These are phyloP conservation scores for Bassia scoparia DNA, from an alignment of 148 eudicot species.

Conservation along the genomic window DNA sequence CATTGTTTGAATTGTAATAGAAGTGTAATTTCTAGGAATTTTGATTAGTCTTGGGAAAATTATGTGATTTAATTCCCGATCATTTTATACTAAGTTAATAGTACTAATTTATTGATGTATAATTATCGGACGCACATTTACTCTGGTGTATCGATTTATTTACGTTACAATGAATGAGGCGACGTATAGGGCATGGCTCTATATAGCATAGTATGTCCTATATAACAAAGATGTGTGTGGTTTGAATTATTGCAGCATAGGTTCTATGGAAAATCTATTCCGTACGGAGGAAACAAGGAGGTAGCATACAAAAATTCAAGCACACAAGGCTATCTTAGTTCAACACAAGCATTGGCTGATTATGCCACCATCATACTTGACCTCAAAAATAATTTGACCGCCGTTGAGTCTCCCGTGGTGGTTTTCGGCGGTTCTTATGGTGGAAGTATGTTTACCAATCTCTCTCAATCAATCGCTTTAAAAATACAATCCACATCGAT, in stretches of 20 bases:
- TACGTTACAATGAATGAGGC: too few species aligned
- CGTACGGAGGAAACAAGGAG: conserved; percentile 61
- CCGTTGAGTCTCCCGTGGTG: conserved; percentile 62
- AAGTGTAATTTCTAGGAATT: too few species aligned
- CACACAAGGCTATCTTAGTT: conserved; percentile 72
- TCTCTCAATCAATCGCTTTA: too few species aligned
- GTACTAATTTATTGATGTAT: too few species aligned
- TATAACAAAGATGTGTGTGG: not conserved
- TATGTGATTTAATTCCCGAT: too few species aligned
- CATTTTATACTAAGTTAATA: too few species aligned
- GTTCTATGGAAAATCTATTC: conserved; percentile 74
- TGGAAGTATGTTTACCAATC: conserved; percentile 51
- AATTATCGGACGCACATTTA: too few species aligned
- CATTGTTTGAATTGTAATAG: too few species aligned
- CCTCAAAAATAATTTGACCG: conserved; percentile 63
- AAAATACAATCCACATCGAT: too few species aligned
- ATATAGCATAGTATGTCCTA: not conserved
- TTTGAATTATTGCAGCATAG: conserved; percentile 58
- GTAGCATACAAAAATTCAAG: conserved; percentile 58
- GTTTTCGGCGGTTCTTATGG: conserved; percentile 96
- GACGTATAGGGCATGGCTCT: too few species aligned
- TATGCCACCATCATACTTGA: conserved; percentile 75
- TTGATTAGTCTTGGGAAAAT: too few species aligned
- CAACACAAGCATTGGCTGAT: conserved; percentile 87
- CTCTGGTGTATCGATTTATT: too few species aligned